Conservation (phyloP, 768 basidiomycete species). For the Leccinum arenicola region DNA sequence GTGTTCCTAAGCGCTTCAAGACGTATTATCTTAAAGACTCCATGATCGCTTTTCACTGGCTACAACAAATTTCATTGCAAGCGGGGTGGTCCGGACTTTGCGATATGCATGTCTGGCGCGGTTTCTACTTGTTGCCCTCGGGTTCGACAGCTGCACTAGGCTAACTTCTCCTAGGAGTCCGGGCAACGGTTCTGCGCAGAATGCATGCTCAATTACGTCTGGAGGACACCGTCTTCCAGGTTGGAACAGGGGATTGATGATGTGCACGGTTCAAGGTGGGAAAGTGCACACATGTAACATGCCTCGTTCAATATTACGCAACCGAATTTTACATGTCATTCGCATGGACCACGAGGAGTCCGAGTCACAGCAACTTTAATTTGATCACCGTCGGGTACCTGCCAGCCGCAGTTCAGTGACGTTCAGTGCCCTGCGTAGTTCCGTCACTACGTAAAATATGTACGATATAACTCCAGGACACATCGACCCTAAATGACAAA, state of each 20-base stretch:
- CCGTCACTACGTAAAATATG: neutral
- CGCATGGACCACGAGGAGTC: neutral
- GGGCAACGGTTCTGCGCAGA: neutral
- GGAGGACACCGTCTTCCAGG: neutral
- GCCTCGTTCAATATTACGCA: neutral
- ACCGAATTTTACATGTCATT: neutral
- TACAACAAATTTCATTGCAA: neutral
- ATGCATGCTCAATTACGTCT: neutral
- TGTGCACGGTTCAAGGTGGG: neutral
- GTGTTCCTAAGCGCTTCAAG: constrained; percentile 15
- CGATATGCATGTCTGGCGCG: neutral
- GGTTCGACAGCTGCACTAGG: neutral
- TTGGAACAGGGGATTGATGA: neutral
- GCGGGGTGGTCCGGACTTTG: too few species aligned
- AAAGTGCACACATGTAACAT: neutral
- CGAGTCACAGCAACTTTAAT: neutral
- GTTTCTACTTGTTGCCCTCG: neutral
- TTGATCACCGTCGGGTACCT: neutral
- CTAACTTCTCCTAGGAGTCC: too few species aligned
- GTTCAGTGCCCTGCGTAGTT: neutral
- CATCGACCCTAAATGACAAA: neutral
- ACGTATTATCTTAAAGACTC: neutral
- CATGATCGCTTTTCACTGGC: neutral
- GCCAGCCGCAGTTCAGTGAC: neutral
- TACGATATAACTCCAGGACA: neutral